Evolutionary conservation across 257 asterid species (phyloP).

Genomic region (Forsythia suspensa): DNA sequence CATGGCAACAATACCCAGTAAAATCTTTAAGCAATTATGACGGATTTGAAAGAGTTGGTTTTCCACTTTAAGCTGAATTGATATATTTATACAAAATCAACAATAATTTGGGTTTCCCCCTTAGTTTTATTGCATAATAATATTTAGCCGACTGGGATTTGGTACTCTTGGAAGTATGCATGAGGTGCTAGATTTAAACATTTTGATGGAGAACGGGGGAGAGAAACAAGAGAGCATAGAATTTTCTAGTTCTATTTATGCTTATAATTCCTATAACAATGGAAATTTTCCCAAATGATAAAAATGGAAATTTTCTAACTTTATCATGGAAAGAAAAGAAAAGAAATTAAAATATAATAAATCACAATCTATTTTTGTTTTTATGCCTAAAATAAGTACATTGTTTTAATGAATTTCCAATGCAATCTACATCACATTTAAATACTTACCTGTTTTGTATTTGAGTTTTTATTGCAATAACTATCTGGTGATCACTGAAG

Average conservation of each 20-base stretch:
- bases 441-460: neutral
- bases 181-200: neutral
- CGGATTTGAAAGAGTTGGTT: neutral
- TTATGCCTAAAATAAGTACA: neutral
- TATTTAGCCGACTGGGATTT: neutral
- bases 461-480: conserved; percentile 1
- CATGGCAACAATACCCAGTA: neutral
- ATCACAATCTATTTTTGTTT: neutral
- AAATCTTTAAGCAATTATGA: neutral
- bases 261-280: neutral
- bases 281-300: neutral
- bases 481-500: conserved; percentile 5
- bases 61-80: neutral
- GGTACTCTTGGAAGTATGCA: neutral
- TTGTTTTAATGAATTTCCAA: neutral
- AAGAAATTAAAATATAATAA: neutral
- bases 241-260: neutral
- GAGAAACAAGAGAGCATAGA: neutral
- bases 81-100: neutral
- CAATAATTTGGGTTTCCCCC: neutral
- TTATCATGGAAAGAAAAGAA: neutral
- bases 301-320: neutral
- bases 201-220: neutral
- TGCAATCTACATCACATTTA: neutral
- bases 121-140: neutral